Evolutionary conservation across 768 basidiomycete species (phyloP), one percentile per base, ranked within the genome.

Genomic region (Sporobolomyces pararoseus): DNA sequence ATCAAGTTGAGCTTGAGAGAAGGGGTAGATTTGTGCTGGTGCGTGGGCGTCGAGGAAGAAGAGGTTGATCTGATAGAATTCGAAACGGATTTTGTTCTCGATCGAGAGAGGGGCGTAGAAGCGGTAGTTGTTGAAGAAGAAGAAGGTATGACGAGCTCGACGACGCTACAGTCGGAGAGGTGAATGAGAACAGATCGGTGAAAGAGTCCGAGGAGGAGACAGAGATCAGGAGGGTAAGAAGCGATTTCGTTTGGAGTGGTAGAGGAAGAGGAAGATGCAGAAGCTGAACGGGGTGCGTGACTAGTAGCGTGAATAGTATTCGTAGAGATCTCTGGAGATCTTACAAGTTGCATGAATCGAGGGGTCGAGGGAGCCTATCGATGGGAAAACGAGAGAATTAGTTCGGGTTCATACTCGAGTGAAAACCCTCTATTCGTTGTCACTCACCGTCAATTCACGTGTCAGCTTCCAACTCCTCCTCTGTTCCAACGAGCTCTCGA

Each of bases 341-440:
- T 50, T n/a, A 72, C 32, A 52, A 72, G 66, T 21, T 32, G 39
- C n/a, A 72, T 2, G 39, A 65, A 68, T 2, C 52, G 52, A 13
- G 71, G 71, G 2, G 71, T 65, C 1, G 71, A 25, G 0, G 71
- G 71, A 9, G 71, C 66, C 71, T 72, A 21, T 14, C 10, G 46
- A 47, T 13, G 46, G 21, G 14, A 21, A 13, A n/a, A n/a, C n/a
- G n/a, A n/a, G n/a, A 14, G 13, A 47, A 47, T 42, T 42, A 9
- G 39, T 42, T 9, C 39, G 23, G 21, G 13, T 47, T 23, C 7
- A 23, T 23, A 47, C 12, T 13, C 23, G 10, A 6, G 13, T 21
- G 46, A 13, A 21, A 23, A 23, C 10, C 21, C 21, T 47, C 13
- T 13, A 42, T 17, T 42, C 39, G 17, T 42, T 9, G 39, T 10